These are phyloP conservation scores for Niveomyces coronatus DNA, from an alignment of 2,329 filamentous ascomycete genomes.

Conservation along the genomic window DNA sequence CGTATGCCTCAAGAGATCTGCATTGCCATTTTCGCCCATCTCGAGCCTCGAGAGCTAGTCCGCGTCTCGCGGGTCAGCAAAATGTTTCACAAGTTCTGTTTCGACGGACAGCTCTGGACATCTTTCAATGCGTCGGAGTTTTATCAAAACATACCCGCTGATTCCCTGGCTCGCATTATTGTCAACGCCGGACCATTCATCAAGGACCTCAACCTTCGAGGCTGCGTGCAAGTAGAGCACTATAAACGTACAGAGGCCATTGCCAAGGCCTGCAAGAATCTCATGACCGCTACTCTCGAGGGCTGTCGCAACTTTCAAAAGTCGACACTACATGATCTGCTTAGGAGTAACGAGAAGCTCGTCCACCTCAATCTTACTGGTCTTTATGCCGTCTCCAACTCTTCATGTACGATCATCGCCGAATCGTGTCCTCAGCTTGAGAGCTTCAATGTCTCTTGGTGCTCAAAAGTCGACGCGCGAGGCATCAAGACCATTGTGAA, in stretches of 20 bases:
- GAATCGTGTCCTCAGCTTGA: slow-evolving; percentile 74
- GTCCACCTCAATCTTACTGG: slow-evolving; percentile 82
- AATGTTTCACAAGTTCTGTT: slow-evolving; percentile 72
- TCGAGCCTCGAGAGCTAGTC: slow-evolving; percentile 73
- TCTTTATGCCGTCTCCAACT: slow-evolving; percentile 68
- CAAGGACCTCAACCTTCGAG: slow-evolving; percentile 78
- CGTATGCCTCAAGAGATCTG: slow-evolving; percentile 75
- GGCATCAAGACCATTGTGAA: slow-evolving; percentile 65
- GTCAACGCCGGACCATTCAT: slow-evolving; percentile 80
- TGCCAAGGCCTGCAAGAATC: slow-evolving; percentile 74
- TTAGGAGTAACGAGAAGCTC: slow-evolving; percentile 63
- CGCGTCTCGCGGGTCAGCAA: slow-evolving; percentile 67
- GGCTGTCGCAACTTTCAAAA: slow-evolving; percentile 78
- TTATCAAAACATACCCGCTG: slow-evolving; percentile 76
- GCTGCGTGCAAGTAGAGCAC: slow-evolving; percentile 81
- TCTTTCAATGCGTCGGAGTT: slow-evolving; percentile 76
- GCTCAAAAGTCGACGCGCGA: slow-evolving; percentile 68
- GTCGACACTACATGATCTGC: slow-evolving; percentile 65
- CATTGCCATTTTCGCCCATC: slow-evolving; percentile 63
- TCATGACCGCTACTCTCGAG: slow-evolving; percentile 80
- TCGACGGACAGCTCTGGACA: slow-evolving; percentile 90
- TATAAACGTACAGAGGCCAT: slow-evolving; percentile 68
- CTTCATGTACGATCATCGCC: slow-evolving; percentile 76
- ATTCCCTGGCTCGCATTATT: slow-evolving; percentile 77
- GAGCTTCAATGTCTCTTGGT: slow-evolving; percentile 86